A percentile compares a stretch with the other conserved stretches of the same genome.
phyloP scores from a whole-genome alignment of 306 rosid species.

The Purshia tridentata region DNA sequence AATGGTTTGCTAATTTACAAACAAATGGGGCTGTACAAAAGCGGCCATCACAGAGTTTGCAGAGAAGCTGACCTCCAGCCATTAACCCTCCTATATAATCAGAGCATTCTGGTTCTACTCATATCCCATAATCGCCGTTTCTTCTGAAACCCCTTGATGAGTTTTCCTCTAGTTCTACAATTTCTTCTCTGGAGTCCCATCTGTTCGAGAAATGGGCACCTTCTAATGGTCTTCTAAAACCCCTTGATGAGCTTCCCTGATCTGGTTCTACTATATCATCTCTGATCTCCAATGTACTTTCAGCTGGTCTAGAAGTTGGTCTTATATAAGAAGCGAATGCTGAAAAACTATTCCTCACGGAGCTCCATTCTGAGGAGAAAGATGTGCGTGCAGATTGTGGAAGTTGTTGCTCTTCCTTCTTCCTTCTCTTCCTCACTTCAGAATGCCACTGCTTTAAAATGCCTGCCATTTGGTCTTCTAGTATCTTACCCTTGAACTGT shows the following conservation, averaged over 20 bases:
- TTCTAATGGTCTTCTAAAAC: background rate
- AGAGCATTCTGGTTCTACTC: background rate
- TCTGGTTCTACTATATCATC: slow-evolving; percentile 14
- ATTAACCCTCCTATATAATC: slow-evolving; percentile 8
- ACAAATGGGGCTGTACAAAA: background rate
- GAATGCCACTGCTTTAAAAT: slow-evolving; percentile 34
- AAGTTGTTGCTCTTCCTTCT: slow-evolving; percentile 8
- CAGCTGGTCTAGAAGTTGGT: slow-evolving; percentile 2
- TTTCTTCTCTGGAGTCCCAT: slow-evolving; percentile 15
- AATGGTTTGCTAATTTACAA: slow-evolving; percentile 6
- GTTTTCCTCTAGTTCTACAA: slow-evolving; percentile 9
- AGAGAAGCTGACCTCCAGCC: background rate
- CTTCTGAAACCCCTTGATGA: slow-evolving; percentile 14
- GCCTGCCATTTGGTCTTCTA: slow-evolving; percentile 31
- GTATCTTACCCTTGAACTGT: slow-evolving; percentile 34
- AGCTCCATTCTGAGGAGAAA: slow-evolving; percentile 33
- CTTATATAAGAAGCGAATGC: slow-evolving; percentile 13
- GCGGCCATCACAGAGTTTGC: background rate
- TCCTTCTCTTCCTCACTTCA: slow-evolving; percentile 40
- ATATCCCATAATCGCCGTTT: background rate
- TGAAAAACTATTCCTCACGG: slow-evolving; percentile 18
- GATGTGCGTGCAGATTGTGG: slow-evolving; percentile 17
- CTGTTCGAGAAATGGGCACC: slow-evolving; percentile 9
- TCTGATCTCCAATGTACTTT: slow-evolving; percentile 18
- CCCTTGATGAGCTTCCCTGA: slow-evolving; percentile 17